Evolutionary conservation across 2,329 filamentous ascomycete species (phyloP).

Genomic region (Shiraia sp.): DNA sequence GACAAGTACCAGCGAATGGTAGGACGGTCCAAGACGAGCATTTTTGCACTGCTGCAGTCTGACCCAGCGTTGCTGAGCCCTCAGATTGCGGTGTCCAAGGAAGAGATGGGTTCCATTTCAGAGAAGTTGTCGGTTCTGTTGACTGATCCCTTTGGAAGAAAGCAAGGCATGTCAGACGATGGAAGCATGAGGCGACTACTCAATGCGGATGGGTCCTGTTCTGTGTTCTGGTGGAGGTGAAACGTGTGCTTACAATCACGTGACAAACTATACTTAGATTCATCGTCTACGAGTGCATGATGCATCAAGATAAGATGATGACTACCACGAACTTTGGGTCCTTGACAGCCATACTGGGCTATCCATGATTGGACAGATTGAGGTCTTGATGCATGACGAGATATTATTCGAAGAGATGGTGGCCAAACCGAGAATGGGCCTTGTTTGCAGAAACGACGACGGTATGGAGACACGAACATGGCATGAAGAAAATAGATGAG

Average conservation of each 20-base stretch:
- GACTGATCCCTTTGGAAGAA: conserved; percentile 42
- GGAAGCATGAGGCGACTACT: conserved; percentile 34
- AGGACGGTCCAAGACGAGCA: conserved; percentile 40
- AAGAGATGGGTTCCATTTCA: conserved; percentile 41
- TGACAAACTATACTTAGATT: neutral
- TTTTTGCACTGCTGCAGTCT: conserved; percentile 35
- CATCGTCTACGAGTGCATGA: neutral
- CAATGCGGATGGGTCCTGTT: conserved; percentile 37
- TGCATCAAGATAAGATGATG: no score
- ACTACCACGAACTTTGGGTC: no score
- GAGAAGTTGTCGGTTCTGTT: conserved; percentile 40
- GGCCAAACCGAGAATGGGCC: no score
- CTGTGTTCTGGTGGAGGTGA: conserved; percentile 44
- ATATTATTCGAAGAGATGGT: neutral
- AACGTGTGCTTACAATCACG: no score
- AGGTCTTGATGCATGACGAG: no score
- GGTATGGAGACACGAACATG: no score
- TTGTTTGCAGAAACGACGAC: no score
- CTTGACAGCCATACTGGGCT: no score
- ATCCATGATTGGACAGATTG: no score
- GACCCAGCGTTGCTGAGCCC: conserved; percentile 30
- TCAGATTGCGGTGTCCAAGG: conserved; percentile 33
- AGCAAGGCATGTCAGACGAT: conserved; percentile 24
- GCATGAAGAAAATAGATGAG: no score
- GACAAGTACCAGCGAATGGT: conserved; percentile 38